Evolutionary conservation across 225 moss, liverwort and hornwort genomes (phyloP), one percentile per base, ranked within the genome.

Genomic region (Polytrichum formosum): DNA sequence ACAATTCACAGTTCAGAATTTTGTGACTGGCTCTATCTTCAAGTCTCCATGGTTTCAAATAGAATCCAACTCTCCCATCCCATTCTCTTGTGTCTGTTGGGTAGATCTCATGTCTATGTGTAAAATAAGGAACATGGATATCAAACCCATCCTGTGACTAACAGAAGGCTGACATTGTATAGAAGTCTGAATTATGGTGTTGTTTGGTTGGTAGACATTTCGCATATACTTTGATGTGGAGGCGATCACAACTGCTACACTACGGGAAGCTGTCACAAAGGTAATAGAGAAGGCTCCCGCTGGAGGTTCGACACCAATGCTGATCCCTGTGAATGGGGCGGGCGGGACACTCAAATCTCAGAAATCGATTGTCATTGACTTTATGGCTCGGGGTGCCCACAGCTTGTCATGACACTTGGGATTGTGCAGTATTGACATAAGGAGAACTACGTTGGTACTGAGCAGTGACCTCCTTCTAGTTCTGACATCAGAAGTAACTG

Each of bases 201-300:
- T 8, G 30, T 69, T 61, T 81, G 25, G 53, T 22, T 7, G 81
- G 69, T 69, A 97, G 97, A 85, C 83, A 19, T 82, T 98, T 29
- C 91, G 97, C 16, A 67, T 94, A 2, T 98, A 94, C 67, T 91
- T 78, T 46, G 87, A 86, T 71, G 82, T 66, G 16, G 81, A 74
- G 26, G 83, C 68, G 66, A 74, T 91, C 46, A 61, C 66, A 59
- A 72, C 71, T 37, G 53, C 76, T 27, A 17, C 60, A 55, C 60
- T 94, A 16, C 68, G 74, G 30, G 72, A 76, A 71, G 78, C 66
- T 29, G 23, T 94, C 19, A 63, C 66, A 59, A 61, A 69, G 55
- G 72, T 70, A n/a, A 63, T 79, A 2, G 56, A 74, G 58, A 73
- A 53, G 29, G 64, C 74, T 22, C 28, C 61, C 0, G 54, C n/a